Base-by-base conservation (phyloP, 2,329 filamentous ascomycete genomes). In the Dactylellina parvicollis region DNA sequence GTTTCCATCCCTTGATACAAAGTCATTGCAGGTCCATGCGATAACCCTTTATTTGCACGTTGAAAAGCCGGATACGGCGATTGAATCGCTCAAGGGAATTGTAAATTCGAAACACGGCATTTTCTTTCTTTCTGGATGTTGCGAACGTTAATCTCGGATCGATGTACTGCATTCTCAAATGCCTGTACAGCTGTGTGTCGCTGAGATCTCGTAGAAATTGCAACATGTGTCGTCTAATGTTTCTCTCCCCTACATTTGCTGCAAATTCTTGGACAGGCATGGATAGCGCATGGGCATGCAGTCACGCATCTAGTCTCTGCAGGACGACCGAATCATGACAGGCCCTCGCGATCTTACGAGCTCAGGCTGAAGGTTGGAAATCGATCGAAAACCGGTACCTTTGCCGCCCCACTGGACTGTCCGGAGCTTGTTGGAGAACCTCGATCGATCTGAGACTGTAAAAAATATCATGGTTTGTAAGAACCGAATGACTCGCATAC, bases 401-500 rank as follows among this genome's bases (percentile, higher is more conserved):
- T 36, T 57, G 42, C 32, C 32, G 42, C 50, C 52, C 44, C n/a
- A 4, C 52, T 32, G 16, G 8, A 30, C 26, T 24, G 26, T 42
- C 10, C 7, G 22, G 40, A n/a, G n/a, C 5, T 12, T 20, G 32
- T 36, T 36, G 47, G 47, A 28, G 18, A 20, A 8, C 7, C 10
- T 26, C 18, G 32, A 52, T 50, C 62, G 44, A 34, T 26, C 16
- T 28, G 5, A n/a, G n/a, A 44, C 22, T 20, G 22, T 61, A 61
- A 59, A 42, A 32, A 40, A 59, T 40, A 56, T 20, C 20, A 20
- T 46, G 47, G n/a, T 47, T 36, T 55, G 32, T n/a, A 18, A 40
- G 34, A 61, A 38, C n/a, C 8, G 26, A 36, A 66, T 59, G 44
- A 66, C 69, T 40, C 34, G 60, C 69, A 73, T 60, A 66, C 55